These are phyloP conservation scores for Coffea humblotiana DNA, from an alignment of 305 asterid genomes.

Conservation along the genomic window DNA sequence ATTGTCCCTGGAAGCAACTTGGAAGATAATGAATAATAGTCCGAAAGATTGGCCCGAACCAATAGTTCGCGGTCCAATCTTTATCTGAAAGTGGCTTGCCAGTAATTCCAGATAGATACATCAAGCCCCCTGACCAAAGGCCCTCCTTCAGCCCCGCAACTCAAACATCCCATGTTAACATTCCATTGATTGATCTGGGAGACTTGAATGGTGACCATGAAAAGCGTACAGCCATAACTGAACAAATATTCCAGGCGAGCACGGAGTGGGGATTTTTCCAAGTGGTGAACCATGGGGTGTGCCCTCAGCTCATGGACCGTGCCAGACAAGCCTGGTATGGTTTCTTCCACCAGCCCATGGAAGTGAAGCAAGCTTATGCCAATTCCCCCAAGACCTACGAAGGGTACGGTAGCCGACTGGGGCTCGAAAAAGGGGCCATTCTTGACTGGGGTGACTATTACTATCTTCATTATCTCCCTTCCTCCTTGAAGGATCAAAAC, in stretches of 20 bases:
- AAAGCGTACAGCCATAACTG: slow-evolving; percentile 13
- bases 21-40: slow-evolving; percentile 1
- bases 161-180: slow-evolving; percentile 19
- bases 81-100: slow-evolving; percentile 42
- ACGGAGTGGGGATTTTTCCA: slow-evolving; percentile 80
- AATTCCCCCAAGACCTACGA: slow-evolving; percentile 78
- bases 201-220: neutral
- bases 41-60: slow-evolving; percentile 79
- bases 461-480: slow-evolving; percentile 70
- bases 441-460: slow-evolving; percentile 96
- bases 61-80: slow-evolving; percentile 77
- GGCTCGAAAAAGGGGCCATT: slow-evolving; percentile 69
- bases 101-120: slow-evolving; percentile 51
- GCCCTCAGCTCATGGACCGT: slow-evolving; percentile 51
- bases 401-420: slow-evolving; percentile 86
- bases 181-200: slow-evolving; percentile 50
- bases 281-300: slow-evolving; percentile 67
- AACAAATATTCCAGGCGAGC: slow-evolving; percentile 53
- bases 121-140: slow-evolving; percentile 50
- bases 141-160: slow-evolving; percentile 20
- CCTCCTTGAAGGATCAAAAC: slow-evolving; percentile 48
- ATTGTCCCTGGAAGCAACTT: neutral
- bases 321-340: slow-evolving; percentile 69
- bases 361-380: slow-evolving; percentile 58
- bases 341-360: slow-evolving; percentile 75